Evolutionary conservation across 2,329 filamentous ascomycete species (phyloP).

Genomic region (Calonectria crousiana): DNA sequence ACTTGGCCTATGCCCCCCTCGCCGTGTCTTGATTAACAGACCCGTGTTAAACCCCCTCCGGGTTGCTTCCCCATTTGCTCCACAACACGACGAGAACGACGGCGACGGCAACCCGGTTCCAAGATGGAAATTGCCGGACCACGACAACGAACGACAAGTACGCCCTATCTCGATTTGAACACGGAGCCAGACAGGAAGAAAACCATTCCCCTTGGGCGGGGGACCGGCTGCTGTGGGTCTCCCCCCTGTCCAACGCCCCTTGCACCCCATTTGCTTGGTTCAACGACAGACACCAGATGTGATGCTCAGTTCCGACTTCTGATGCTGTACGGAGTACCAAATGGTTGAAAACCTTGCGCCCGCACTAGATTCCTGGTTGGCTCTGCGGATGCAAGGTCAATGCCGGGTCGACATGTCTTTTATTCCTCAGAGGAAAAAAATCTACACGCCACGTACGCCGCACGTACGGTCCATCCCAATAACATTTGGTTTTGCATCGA

Average conservation of each 20-base stretch:
- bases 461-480: background rate
- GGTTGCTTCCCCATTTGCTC: background rate
- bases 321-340: background rate
- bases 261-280: background rate
- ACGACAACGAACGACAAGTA: background rate
- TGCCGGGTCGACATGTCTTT: background rate
- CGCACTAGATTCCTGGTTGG: background rate
- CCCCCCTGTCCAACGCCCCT: background rate
- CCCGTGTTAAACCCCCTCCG: background rate
- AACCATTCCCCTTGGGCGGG: background rate
- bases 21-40: background rate
- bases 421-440: background rate
- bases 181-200: background rate
- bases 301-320: background rate
- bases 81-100: background rate
- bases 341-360: background rate
- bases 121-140: constrained; percentile 3
- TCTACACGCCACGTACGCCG: background rate
- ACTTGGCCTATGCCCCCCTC: background rate
- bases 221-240: background rate
- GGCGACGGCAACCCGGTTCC: background rate
- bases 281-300: background rate
- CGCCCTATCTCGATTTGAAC: background rate
- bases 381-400: background rate
- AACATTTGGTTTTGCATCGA: background rate